Base-by-base conservation (phyloP, 768 basidiomycete species). In the Lenzites betulinus region DNA sequence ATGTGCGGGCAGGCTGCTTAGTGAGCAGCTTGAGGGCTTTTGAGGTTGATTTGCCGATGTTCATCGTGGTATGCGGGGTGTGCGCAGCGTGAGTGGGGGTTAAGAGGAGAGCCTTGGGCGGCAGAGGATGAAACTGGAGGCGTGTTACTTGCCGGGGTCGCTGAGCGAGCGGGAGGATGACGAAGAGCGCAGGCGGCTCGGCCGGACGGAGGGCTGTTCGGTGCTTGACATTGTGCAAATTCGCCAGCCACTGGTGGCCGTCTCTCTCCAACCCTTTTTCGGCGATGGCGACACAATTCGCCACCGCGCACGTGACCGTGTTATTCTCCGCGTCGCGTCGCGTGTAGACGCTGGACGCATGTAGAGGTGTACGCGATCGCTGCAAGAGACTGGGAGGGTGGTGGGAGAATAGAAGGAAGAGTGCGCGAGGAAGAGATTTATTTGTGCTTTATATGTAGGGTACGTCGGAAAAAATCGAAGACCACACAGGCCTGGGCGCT, bases 261-360 rank as follows among this genome's bases (percentile, higher is more conserved):
- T 41, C 15, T 53, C 6, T 26, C 28, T 26, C 48, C 22, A 49
- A 49, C 63, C 38, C 48, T 2, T 62, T 36, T 46, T 51, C 16
- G 33, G 16, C 63, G 66, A 66, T 66, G 48, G 66, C 66, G 66
- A 59, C 63, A 66, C 50, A 57, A 63, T 66, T 60, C 60, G 62
- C 62, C 39, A 66, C 52, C 49, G 6, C 11, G 18, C 58, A 62
- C 61, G 59, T 62, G 65, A 63, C 57, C 62, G 54, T 39, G 60
- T 64, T 33, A 33, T 18, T 47, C 5, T 36, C 13, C 28, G 42
- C 44, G 38, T 20, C 63, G 28, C 41, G 39, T 25, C 56, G 54
- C 39, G 39, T 41, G 16, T 3, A 20, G 15, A 41, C 38, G 39
- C 49, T n/a, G n/a, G n/a, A n/a, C n/a, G n/a, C n/a, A n/a, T n/a